These are phyloP conservation scores for Xylariaceae sp. DNA, from an alignment of 2,329 filamentous ascomycete genomes.

Conservation along the genomic window DNA sequence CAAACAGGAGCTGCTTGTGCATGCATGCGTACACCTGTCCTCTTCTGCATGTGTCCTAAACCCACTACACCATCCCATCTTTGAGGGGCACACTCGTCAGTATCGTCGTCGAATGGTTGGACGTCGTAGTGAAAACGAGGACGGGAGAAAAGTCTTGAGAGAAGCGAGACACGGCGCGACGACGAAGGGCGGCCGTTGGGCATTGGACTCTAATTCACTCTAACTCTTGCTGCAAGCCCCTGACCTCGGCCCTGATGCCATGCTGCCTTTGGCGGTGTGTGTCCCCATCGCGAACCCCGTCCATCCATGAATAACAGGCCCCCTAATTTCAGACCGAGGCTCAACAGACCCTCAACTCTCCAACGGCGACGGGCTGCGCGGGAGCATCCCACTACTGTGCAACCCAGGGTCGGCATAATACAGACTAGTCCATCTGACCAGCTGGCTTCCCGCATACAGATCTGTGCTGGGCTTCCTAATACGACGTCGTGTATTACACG, in stretches of 20 bases:
- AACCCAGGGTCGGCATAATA: too few species aligned
- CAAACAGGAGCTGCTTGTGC: constrained; percentile 1
- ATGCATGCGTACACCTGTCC: neutral
- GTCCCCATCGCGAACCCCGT: neutral
- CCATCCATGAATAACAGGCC: constrained; percentile 19
- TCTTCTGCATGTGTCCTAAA: neutral
- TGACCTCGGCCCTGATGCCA: constrained; percentile 20
- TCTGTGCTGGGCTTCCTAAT: constrained; percentile 2
- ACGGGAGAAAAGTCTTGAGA: neutral
- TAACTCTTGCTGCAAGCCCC: constrained; percentile 15
- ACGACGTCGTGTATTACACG: too few species aligned
- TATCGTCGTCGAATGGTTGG: too few species aligned
- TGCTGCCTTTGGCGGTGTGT: neutral
- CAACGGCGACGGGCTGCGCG: neutral
- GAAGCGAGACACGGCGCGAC: neutral
- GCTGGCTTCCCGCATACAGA: constrained; percentile 13
- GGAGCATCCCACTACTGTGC: constrained; percentile 8
- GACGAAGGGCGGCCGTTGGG: neutral
- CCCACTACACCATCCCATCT: neutral
- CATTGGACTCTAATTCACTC: too few species aligned
- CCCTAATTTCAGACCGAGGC: constrained; percentile 19
- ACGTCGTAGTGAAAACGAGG: neutral
- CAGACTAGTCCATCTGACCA: constrained; percentile 9
- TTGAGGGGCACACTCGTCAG: too few species aligned
- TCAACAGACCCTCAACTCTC: constrained; percentile 13